Conservation (phyloP, 768 basidiomycete genomes). For the Russula olivacea region DNA sequence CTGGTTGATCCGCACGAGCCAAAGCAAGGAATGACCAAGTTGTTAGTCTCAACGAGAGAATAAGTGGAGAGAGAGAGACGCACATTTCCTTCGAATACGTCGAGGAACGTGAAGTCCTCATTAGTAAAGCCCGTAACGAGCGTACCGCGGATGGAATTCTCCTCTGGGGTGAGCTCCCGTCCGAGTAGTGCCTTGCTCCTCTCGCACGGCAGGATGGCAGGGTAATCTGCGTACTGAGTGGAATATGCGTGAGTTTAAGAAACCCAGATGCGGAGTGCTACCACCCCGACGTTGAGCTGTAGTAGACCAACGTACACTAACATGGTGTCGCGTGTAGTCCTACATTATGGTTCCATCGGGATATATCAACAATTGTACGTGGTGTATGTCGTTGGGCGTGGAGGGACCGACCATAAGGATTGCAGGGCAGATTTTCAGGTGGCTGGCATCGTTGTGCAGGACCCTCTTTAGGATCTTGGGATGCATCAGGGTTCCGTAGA, state of each 20-base stretch:
- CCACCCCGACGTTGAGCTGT: not conserved
- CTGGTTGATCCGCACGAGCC: conserved; percentile 35
- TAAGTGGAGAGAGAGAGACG: conserved; percentile 26
- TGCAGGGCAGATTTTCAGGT: conserved; percentile 67
- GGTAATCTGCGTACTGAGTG: conserved; percentile 65
- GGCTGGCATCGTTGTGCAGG: conserved; percentile 57
- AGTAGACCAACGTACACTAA: conserved; percentile 45
- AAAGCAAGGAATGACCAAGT: not conserved
- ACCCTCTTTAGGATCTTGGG: conserved; percentile 76
- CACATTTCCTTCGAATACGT: conserved; percentile 79
- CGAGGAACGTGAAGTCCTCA: conserved; percentile 60
- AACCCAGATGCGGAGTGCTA: not conserved
- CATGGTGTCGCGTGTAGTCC: conserved; percentile 78
- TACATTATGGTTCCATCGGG: conserved; percentile 28
- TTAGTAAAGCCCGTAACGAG: conserved; percentile 66
- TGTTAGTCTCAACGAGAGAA: not conserved
- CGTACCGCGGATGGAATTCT: conserved; percentile 70
- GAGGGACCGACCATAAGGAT: conserved; percentile 53
- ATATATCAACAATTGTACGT: not conserved
- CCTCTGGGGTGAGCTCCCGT: conserved; percentile 49
- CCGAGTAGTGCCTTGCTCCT: conserved; percentile 36
- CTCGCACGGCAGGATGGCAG: conserved; percentile 64
- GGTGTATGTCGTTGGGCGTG: not conserved
- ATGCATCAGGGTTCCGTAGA: conserved; percentile 90
- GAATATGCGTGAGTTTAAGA: not conserved